Percentiles rank a stretch among this genome's conserved stretches.
Evolutionary conservation across 495 filamentous ascomycete species (phyloP).

Genomic region (Talaromyces nanjingensis): DNA sequence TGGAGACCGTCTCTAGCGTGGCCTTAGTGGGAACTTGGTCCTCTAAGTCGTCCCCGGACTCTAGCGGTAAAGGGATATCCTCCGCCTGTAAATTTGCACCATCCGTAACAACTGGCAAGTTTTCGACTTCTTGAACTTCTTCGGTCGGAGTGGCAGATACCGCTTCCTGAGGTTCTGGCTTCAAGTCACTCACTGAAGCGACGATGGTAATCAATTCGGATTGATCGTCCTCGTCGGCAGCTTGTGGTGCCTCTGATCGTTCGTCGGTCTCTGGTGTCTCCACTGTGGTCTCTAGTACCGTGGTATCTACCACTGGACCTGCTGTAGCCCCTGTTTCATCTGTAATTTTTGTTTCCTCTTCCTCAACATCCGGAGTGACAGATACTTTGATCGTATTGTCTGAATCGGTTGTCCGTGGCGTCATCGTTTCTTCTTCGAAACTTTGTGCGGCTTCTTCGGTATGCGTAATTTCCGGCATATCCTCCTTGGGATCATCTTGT

Average conservation of each 20-base stretch:
- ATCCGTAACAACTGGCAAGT: not conserved
- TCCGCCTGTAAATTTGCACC: not conserved
- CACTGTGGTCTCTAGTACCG: not conserved
- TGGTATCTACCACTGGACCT: not conserved
- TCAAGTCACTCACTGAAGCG: not conserved
- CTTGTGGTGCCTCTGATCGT: not conserved
- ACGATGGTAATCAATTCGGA: not conserved
- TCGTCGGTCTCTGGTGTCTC: not conserved
- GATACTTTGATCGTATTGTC: not conserved
- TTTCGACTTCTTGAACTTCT: not conserved
- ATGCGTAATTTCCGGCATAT: not conserved
- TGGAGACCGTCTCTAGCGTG: conserved; percentile 1
- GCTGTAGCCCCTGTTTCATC: not conserved
- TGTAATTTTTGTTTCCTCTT: not conserved
- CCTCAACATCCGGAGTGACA: not conserved
- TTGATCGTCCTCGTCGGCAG: not conserved
- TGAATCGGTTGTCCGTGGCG: not conserved
- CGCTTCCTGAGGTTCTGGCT: not conserved
- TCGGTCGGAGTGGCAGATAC: not conserved
- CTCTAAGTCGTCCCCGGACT: not conserved
- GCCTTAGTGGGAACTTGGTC: not conserved
- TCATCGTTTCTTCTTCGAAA: not conserved
- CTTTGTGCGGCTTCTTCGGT: not conserved
- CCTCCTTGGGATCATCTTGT: not conserved
- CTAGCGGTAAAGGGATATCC: not conserved